Percentiles rank a stretch among this genome's conserved stretches.
Evolutionary conservation across 345 rosid species (phyloP).

Genomic region (Salix exigua): DNA sequence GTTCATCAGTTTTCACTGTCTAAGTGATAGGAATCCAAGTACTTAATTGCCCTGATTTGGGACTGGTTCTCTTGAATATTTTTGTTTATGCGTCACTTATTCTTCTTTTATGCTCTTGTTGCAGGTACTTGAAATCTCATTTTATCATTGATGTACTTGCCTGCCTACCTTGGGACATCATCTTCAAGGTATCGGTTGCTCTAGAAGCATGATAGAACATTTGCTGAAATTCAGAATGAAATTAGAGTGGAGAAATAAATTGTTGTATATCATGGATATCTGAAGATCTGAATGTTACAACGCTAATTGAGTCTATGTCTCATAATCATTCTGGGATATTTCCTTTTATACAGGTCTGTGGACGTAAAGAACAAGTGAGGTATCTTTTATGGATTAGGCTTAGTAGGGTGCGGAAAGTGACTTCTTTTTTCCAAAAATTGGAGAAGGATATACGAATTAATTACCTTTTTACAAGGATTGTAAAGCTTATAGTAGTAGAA

Average conservation of each 20-base stretch:
- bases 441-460: conserved; percentile 79
- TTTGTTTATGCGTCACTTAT: background rate
- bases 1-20: background rate
- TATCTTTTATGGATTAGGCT: conserved; percentile 76
- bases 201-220: background rate
- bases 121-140: conserved; percentile 71
- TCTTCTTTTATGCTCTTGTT: conserved; percentile 6
- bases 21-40: background rate
- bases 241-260: background rate
- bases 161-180: conserved; percentile 83
- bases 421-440: conserved; percentile 45
- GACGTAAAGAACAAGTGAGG: conserved; percentile 62
- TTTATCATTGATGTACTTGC: conserved; percentile 62
- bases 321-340: background rate
- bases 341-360: conserved; percentile 40
- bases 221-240: background rate
- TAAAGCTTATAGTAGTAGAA: conserved; percentile 71
- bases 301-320: background rate
- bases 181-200: conserved; percentile 55
- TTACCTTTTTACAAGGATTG: conserved; percentile 66
- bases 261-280: background rate
- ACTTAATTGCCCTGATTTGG: background rate
- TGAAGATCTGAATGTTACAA: background rate
- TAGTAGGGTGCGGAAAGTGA: conserved; percentile 57
- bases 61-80: background rate